phyloP scores from a whole-genome alignment of 2,329 filamentous ascomycete species.

The Colletotrichum tamarilloi region DNA sequence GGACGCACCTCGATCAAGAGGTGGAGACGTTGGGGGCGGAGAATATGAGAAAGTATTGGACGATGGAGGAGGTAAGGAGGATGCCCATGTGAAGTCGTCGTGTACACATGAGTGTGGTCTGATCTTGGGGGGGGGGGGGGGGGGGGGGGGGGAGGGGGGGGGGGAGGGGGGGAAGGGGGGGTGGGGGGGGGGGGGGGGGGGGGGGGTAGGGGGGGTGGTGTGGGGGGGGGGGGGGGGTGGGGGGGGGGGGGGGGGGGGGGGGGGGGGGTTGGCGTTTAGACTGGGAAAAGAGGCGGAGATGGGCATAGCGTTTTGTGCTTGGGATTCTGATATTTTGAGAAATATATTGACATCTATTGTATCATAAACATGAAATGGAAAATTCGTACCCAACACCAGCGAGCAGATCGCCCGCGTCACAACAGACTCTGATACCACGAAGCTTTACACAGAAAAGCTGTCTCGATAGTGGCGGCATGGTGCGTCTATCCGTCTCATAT shows the following conservation, averaged over 20 bases:
- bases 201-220: neutral
- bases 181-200: neutral
- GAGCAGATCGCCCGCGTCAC: neutral
- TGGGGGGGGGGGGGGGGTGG: neutral
- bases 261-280: neutral
- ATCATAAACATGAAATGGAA: conserved; percentile 21
- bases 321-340: no score
- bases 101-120: neutral
- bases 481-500: neutral
- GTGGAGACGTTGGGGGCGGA: conserved; percentile 82
- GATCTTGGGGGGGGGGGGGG: neutral
- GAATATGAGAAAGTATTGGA: conserved; percentile 90
- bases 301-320: neutral
- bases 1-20: conserved; percentile 87
- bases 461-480: neutral
- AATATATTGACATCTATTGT: neutral
- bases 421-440: neutral
- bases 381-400: neutral
- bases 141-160: neutral
- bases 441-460: neutral
- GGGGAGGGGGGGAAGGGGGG: neutral
- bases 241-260: neutral
- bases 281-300: neutral
- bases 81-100: conserved; percentile 70
- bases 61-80: conserved; percentile 75